Base-by-base conservation (phyloP, 192 early-diverging fungal genomes). In the Dissophora ornata region DNA sequence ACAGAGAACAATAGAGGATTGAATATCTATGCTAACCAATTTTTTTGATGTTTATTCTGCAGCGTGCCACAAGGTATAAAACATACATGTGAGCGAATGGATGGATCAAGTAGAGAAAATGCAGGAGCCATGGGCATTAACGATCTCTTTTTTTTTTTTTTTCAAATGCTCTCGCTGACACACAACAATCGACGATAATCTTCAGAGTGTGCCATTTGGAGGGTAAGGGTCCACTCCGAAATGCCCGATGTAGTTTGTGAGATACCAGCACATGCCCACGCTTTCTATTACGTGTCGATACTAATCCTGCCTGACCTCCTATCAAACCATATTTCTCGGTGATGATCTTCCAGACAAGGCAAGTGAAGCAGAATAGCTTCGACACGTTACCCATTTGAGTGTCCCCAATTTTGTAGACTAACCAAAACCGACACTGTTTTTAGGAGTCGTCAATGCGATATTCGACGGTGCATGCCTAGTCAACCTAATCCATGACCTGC, bases 391-490 rank as follows among this genome's bases (percentile, higher is more conserved):
- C n/a, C n/a, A n/a, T n/a, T n/a, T n/a, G n/a, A n/a, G n/a, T n/a
- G n/a, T n/a, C n/a, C n/a, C n/a, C n/a, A n/a, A n/a, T n/a, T n/a
- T n/a, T n/a, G n/a, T n/a, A n/a, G n/a, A n/a, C n/a, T n/a, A 13
- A 38, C 36, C 36, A 13, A 38, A 38, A 13, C 13, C 36, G 36
- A 38, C 36, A 9, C 13, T 38, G 13, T 38, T 38, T 47, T 32
- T 56, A 71, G 68, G 68, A 16, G 70, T 65, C 7, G 70, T 65
- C 26, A 74, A 74, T 44, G 70, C 70, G 16, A 65, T 74, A 7
- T 74, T 74, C 45, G 70, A 74, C 22, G 70, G 62, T 11, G 70
- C 70, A 26, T 74, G 70, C 46, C 56, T 74, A 26, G 70, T 74
- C 36, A 74, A 74, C 24, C 46, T 74, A 32, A 49, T 74, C 55